Evolutionary conservation across 257 asterid genomes (phyloP), one percentile per base, ranked within the genome.

Genomic region (Echium plantagineum): DNA sequence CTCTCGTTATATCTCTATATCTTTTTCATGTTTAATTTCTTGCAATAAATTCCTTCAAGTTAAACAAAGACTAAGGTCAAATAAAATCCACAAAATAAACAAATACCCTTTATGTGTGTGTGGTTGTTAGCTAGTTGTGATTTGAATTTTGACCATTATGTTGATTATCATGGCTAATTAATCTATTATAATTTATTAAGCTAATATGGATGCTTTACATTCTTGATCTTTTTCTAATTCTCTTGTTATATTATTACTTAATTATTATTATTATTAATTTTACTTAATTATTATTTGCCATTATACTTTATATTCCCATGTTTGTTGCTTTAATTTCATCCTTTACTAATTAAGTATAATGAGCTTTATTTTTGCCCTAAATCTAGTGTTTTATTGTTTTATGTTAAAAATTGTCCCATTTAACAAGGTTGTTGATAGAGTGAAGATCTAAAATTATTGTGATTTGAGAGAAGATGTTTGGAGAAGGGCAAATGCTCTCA

Each of bases 401-500:
- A 21, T 38, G 32, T 16, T 4, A 22, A 10, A 22, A 42, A 42
- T 10, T 42, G 15, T 42, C 49, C 47, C 15, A 42, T 0, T 10
- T 12, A 12, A 42, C 49, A 42, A 17, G 49, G 3, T 12, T 3
- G 16, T 42, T 42, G 49, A 42, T 13, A 2, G 1, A 42, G 49
- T 10, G 4, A 42, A 15, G 49, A 53, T 16, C 28, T 1, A 26
- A 56, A 46, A 18, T 30, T 24, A 22, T 63, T 57, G n/a, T 12
- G 9, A 22, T 63, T 57, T 5, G 9, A 28, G 35, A 56, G 48
- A 75, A 75, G 62, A 90, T 91, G 98, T 86, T 74, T 77, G 94
- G 95, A 70, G 98, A 93, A 78, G 82, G 94, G 63, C 93, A 91
- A 72, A 89, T 91, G 28, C 67, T 90, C 71, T 77, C 96, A 56